A percentile compares a stretch with the other conserved stretches of the same genome.
These are phyloP conservation scores for Austroboletus novae-zelandiae DNA, from an alignment of 1,284 basidiomycete species.

Conservation along the genomic window DNA sequence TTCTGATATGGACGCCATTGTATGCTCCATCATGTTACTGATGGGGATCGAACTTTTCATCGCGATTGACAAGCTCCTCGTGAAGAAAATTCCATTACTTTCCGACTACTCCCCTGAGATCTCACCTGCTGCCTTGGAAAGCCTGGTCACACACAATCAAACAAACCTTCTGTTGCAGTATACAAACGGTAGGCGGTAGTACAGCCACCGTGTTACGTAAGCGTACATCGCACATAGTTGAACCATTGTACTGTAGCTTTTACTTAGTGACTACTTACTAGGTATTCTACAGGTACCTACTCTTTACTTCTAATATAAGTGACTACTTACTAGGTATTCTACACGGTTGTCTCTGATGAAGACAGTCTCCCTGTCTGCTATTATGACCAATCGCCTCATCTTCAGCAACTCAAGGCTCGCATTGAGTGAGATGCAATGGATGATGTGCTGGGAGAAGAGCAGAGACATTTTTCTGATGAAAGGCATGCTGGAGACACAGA, in stretches of 20 bases:
- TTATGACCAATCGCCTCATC: background rate
- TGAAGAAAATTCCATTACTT: background rate
- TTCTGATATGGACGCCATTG: background rate
- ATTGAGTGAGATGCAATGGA: background rate
- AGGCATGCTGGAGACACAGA: too few relatives aligned
- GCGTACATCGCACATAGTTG: constrained; percentile 1
- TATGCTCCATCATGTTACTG: background rate
- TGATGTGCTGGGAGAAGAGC: too few relatives aligned
- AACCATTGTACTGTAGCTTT: too few relatives aligned
- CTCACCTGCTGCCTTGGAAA: background rate
- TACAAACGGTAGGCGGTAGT: too few relatives aligned
- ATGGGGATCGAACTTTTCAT: background rate
- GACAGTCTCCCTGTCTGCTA: background rate
- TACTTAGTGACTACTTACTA: too few relatives aligned
- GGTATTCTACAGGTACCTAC: too few relatives aligned
- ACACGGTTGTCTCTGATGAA: background rate
- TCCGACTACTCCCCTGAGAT: background rate
- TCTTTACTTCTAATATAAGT: too few relatives aligned
- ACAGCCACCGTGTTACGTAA: too few relatives aligned
- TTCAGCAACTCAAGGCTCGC: background rate
- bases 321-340: too few relatives aligned
- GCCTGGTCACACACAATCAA: background rate
- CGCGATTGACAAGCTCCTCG: background rate
- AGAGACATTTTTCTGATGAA: too few relatives aligned
- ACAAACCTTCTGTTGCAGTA: too few relatives aligned